These are phyloP conservation scores for Psilocybe subaeruginosa DNA, from an alignment of 768 basidiomycete genomes.

Conservation along the genomic window DNA sequence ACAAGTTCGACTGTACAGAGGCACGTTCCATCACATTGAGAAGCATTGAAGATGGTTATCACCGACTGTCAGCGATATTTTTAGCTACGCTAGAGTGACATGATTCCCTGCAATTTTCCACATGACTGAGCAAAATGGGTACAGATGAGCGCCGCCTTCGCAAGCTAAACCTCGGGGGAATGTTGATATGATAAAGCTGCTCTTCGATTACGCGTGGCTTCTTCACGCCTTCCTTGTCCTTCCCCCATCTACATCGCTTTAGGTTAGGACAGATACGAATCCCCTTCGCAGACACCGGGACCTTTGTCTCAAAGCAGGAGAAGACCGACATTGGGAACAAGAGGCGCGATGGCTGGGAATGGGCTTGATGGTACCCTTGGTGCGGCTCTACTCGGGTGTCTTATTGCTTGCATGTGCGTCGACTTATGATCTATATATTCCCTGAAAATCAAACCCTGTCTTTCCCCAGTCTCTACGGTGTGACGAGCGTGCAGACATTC, in stretches of 20 bases:
- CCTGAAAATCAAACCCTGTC: neutral
- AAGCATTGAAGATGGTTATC: too few relatives aligned
- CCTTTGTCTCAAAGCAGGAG: neutral
- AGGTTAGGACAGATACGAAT: neutral
- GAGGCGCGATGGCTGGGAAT: neutral
- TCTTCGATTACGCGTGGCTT: neutral
- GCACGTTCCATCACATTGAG: too few relatives aligned
- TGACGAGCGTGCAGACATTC: conserved; percentile 25
- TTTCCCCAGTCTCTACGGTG: conserved; percentile 18
- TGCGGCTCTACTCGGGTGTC: conserved; percentile 18
- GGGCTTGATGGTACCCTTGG: conserved; percentile 18
- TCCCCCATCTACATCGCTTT: neutral
- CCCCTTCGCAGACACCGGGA: neutral
- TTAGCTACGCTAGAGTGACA: neutral
- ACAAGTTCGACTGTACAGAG: too few relatives aligned
- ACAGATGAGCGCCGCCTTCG: neutral
- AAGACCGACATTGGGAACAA: neutral
- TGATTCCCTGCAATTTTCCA: neutral
- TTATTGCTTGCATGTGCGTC: conserved; percentile 16
- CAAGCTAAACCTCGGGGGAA: neutral
- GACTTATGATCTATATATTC: neutral
- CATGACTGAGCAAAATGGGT: neutral
- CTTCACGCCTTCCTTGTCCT: neutral
- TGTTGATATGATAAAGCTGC: neutral
- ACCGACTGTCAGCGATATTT: neutral